Percentiles rank a stretch among this genome's conserved stretches.
Conservation (phyloP, 139 green algal genomes). For the Picochlorum sp. region DNA sequence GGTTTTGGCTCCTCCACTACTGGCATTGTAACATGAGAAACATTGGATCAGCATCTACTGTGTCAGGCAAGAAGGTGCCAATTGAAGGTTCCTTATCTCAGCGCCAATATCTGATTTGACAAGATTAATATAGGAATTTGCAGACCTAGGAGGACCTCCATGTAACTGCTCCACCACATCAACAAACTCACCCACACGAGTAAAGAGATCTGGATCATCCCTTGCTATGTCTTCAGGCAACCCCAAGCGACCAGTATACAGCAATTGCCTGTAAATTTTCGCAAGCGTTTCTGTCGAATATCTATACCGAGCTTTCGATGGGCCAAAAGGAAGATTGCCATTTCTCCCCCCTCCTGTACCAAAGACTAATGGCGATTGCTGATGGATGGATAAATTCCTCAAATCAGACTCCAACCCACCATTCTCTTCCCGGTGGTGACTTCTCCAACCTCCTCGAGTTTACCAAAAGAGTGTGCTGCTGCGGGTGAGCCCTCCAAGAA, state of each 20-base stretch:
- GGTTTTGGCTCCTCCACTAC: not conserved
- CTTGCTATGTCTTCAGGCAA: slow-evolving; percentile 18
- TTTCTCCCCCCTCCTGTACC: slow-evolving; percentile 11
- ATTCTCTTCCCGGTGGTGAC: not conserved
- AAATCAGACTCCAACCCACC: not conserved
- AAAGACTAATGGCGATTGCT: not conserved
- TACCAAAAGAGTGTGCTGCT: too few species aligned
- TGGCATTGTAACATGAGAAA: slow-evolving; percentile 13
- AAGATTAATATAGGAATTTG: not conserved
- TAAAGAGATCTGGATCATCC: slow-evolving; percentile 33
- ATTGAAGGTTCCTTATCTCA: too few species aligned
- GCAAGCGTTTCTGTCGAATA: slow-evolving; percentile 29
- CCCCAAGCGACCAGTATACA: slow-evolving; percentile 26
- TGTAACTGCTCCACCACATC: slow-evolving; percentile 35
- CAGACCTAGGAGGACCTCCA: slow-evolving; percentile 15
- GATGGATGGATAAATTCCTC: not conserved
- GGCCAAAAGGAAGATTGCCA: slow-evolving; percentile 13
- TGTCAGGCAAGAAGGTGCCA: not conserved
- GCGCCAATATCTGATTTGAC: too few species aligned
- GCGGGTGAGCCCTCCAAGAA: too few species aligned
- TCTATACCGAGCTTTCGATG: slow-evolving; percentile 3
- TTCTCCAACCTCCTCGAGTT: too few species aligned
- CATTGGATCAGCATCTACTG: not conserved
- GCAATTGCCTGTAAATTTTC: slow-evolving; percentile 22
- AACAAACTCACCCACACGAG: slow-evolving; percentile 22